These are phyloP conservation scores for Mycena leptocephala DNA, from an alignment of 768 basidiomycete species.

Conservation along the genomic window DNA sequence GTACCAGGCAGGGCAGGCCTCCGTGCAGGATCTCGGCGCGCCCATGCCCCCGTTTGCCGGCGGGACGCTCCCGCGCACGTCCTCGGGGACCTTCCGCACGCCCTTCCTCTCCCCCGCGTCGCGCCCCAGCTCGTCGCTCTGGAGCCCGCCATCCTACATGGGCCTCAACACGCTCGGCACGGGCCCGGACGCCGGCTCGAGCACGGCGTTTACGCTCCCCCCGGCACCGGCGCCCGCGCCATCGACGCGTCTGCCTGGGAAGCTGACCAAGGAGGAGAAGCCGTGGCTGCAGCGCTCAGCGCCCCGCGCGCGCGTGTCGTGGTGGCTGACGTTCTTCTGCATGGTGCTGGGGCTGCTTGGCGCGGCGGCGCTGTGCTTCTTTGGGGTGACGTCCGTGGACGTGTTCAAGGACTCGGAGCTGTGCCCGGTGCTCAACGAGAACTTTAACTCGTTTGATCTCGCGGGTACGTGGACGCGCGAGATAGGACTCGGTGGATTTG, in stretches of 20 bases:
- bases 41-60: slow-evolving; percentile 57
- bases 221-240: slow-evolving; percentile 60
- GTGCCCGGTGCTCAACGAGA: slow-evolving; percentile 81
- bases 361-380: slow-evolving; percentile 69
- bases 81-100: slow-evolving; percentile 69
- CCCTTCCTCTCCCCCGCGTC: slow-evolving; percentile 83
- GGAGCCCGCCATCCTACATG: slow-evolving; percentile 71
- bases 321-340: slow-evolving; percentile 68
- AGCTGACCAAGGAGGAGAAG: slow-evolving; percentile 69
- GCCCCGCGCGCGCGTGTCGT: slow-evolving; percentile 50
- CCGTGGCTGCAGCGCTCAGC: slow-evolving; percentile 71
- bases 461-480: slow-evolving; percentile 76
- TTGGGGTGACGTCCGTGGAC: slow-evolving; percentile 63
- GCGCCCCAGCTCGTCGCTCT: slow-evolving; percentile 72
- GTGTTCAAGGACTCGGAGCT: slow-evolving; percentile 56
- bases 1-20: slow-evolving; percentile 3
- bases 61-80: slow-evolving; percentile 27
- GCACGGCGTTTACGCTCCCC: slow-evolving; percentile 47
- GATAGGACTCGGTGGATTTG: slow-evolving; percentile 83
- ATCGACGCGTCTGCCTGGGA: slow-evolving; percentile 66
- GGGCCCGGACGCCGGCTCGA: slow-evolving; percentile 43
- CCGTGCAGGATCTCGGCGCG: slow-evolving; percentile 42
- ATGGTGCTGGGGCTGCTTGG: slow-evolving; percentile 70
- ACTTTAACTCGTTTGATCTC: slow-evolving; percentile 68
- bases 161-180: slow-evolving; percentile 31